phyloP scores from a whole-genome alignment of 2,329 filamentous ascomycete genomes.

The Metarhizium robertsii region DNA sequence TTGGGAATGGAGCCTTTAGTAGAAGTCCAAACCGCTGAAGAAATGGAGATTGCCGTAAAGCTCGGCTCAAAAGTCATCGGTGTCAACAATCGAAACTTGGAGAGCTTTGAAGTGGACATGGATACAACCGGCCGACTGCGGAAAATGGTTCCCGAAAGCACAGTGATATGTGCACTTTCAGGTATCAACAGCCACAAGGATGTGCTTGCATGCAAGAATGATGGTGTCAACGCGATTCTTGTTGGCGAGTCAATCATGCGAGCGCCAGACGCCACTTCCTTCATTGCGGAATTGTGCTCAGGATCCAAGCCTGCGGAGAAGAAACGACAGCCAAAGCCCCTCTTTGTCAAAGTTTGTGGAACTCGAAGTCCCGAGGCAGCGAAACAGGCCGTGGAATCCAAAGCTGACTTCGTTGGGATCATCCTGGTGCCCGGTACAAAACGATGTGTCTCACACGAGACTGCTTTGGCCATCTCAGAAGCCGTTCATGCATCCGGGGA shows the following conservation, averaged over 20 bases:
- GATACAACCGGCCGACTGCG: constrained; percentile 84
- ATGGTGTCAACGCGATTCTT: constrained; percentile 85
- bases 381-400: constrained; percentile 68
- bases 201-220: constrained; percentile 76
- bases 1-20: constrained; percentile 97
- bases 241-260: constrained; percentile 96
- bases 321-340: constrained; percentile 28
- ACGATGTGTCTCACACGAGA: constrained; percentile 69
- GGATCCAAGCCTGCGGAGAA: constrained; percentile 30
- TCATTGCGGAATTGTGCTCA: constrained; percentile 77
- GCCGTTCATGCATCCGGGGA: constrained; percentile 61
- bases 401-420: constrained; percentile 88
- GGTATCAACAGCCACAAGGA: constrained; percentile 86
- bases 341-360: constrained; percentile 91
- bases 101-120: constrained; percentile 93
- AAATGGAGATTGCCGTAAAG: constrained; percentile 81
- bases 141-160: constrained; percentile 74
- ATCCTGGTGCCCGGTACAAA: constrained; percentile 77
- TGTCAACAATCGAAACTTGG: constrained; percentile 94
- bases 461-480: constrained; percentile 70
- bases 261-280: constrained; percentile 69
- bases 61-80: constrained; percentile 88
- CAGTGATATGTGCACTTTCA: constrained; percentile 86
- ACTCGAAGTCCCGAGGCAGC: constrained; percentile 78
- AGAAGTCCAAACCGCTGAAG: constrained; percentile 88